These are phyloP conservation scores for Scedosporium apiospermum DNA, from an alignment of 2,329 filamentous ascomycete genomes.

Conservation along the genomic window DNA sequence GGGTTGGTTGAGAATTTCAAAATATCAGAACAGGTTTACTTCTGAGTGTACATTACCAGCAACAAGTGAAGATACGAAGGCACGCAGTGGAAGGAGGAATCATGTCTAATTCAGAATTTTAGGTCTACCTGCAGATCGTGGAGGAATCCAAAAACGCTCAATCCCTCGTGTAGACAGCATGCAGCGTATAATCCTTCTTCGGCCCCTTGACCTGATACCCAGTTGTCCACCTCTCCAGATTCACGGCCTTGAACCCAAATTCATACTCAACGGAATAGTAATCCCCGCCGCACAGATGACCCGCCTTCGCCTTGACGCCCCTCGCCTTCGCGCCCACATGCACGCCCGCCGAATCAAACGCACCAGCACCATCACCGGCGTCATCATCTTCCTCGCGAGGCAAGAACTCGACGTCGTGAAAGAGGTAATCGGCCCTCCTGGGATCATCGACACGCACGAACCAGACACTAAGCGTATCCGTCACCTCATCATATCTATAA, in stretches of 20 bases:
- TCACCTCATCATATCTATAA: conserved; percentile 56
- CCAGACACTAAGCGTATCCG: conserved; percentile 60
- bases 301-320: conserved; percentile 42
- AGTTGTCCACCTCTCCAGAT: conserved; percentile 48
- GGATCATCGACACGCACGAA: conserved; percentile 58
- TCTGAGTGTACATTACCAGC: no score
- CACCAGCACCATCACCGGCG: conserved; percentile 8
- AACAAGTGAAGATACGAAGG: no score
- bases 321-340: background rate
- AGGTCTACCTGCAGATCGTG: no score
- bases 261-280: conserved; percentile 62
- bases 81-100: no score
- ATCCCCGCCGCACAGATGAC: conserved; percentile 63
- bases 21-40: no score
- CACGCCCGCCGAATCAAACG: background rate
- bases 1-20: no score
- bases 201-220: conserved; percentile 61
- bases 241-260: conserved; percentile 52
- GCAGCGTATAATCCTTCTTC: conserved; percentile 62
- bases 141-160: background rate
- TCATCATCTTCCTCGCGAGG: conserved; percentile 18
- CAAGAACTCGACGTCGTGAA: conserved; percentile 61
- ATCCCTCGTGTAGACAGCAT: conserved; percentile 37
- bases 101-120: no score
- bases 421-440: conserved; percentile 59